Conservation (phyloP, 129 eudicot species). For the Sambucus nigra region DNA sequence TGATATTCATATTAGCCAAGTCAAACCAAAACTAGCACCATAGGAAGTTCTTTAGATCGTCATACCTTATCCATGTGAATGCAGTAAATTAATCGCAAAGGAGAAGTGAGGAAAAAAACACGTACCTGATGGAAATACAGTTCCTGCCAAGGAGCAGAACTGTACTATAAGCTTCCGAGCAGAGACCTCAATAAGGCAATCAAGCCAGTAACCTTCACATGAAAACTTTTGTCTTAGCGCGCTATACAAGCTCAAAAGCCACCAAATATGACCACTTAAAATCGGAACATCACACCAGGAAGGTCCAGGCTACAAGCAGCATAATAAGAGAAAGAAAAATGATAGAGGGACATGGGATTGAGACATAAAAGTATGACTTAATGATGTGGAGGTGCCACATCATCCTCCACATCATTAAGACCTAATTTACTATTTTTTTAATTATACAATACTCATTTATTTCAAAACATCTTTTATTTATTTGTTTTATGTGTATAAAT, state of each 20-base stretch:
- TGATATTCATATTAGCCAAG: neutral
- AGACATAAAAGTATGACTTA: no score
- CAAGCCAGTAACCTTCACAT: constrained; percentile 74
- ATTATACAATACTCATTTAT: no score
- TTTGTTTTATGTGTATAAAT: no score
- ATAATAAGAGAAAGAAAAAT: no score
- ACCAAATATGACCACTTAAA: constrained; percentile 75
- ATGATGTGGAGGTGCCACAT: no score
- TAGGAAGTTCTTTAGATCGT: neutral
- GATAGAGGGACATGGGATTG: no score
- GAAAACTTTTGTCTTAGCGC: constrained; percentile 76
- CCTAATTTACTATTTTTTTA: no score
- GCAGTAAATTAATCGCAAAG: no score
- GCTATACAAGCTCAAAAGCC: constrained; percentile 78
- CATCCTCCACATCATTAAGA: no score
- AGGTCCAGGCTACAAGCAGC: constrained; percentile 74
- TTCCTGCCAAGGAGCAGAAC: constrained; percentile 76
- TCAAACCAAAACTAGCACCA: neutral
- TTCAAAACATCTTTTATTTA: no score
- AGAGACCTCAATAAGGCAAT: constrained; percentile 94
- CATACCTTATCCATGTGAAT: neutral
- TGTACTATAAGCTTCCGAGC: constrained; percentile 80
- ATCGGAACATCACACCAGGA: constrained; percentile 78
- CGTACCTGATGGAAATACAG: constrained; percentile 82
- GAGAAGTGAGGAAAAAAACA: constrained; percentile 10